Conservation (phyloP, 805 yeast genomes). For the Lachancea fermentati region DNA sequence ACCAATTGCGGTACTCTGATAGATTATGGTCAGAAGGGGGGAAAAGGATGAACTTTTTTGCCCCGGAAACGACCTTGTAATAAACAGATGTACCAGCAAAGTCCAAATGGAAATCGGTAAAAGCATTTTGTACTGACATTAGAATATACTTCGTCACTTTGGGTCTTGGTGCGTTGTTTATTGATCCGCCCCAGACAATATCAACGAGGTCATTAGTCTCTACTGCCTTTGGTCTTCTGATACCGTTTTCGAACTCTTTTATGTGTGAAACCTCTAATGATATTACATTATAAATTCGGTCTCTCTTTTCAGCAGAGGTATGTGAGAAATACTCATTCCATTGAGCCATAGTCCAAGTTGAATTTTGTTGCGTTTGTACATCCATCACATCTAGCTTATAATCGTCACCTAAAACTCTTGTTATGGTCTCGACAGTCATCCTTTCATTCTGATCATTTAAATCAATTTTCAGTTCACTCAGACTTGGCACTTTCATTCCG, state of each 20-base stretch:
- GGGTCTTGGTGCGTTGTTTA: slow-evolving; percentile 36
- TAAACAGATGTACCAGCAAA: slow-evolving; percentile 92
- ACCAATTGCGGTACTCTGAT: slow-evolving; percentile 63
- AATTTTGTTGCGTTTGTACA: slow-evolving; percentile 68
- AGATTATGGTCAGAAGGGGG: slow-evolving; percentile 72
- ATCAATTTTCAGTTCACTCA: slow-evolving; percentile 8
- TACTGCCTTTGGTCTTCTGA: slow-evolving; percentile 64
- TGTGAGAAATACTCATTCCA: slow-evolving; percentile 71
- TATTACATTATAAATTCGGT: slow-evolving; percentile 71
- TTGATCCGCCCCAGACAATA: slow-evolving; percentile 45
- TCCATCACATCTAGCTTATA: slow-evolving; percentile 79
- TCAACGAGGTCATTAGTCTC: slow-evolving; percentile 62
- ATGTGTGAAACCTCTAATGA: slow-evolving; percentile 71
- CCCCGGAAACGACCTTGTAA: slow-evolving; percentile 74
- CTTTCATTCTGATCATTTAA: slow-evolving; percentile 7
- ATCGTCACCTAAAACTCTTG: slow-evolving; percentile 53
- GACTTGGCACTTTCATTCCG: slow-evolving; percentile 17
- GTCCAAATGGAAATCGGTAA: slow-evolving; percentile 87
- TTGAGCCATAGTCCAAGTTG: slow-evolving; percentile 55
- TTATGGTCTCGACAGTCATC: slow-evolving; percentile 27
- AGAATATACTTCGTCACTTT: slow-evolving; percentile 71
- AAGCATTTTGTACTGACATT: slow-evolving; percentile 77
- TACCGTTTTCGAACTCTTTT: slow-evolving; percentile 38
- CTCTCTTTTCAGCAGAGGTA: slow-evolving; percentile 41
- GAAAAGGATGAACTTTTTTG: slow-evolving; percentile 65